Base-by-base conservation (phyloP, 345 rosid species). In the Brassica nigra region DNA sequence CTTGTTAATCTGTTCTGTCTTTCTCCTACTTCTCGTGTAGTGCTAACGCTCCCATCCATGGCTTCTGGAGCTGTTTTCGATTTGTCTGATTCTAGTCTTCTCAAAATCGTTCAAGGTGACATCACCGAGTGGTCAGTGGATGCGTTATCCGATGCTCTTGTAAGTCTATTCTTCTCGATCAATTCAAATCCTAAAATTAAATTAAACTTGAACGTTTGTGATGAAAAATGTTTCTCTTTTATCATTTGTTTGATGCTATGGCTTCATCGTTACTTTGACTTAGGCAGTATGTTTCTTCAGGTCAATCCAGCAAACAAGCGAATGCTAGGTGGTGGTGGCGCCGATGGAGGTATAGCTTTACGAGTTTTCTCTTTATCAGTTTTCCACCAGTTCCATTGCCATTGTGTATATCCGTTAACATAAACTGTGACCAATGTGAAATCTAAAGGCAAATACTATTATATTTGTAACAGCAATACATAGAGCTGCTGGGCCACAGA, bases 241-340 rank as follows among this genome's bases (percentile, higher is more conserved):
- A 55, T n/a, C 15, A 49, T 74, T 39, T 39, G 33, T 11, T 57
- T 47, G 63, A 59, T 59, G n/a, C n/a, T 59, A 59, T 59, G 9
- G 31, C 31, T 64, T 27, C 42, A 31, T 67, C 27, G 52, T 5
- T 57, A 42, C 1, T 33, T 73, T 37, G 44, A 63, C 44, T n/a
- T 8, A 14, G 30, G 18, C 15, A 31, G 18, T 36, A 2, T 74
- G 30, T 64, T 42, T 63, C 62, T 42, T 9, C 58, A 94, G 98
- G 97, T 87, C 0, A 90, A 82, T 86, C 94, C 97, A 4, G 98
- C 98, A 18, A 90, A 94, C 77, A 92, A 84, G 81, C 83, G 79
- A 68, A 92, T 94, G 98, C 87, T 94, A 65, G 97, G 98, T 68
- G 98, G 98, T 70, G 95, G 93, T 79, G 98, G 97, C 47, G 97